A percentile compares a stretch with the other conserved stretches of the same genome.
These are phyloP conservation scores for Candida peoriensis DNA, from an alignment of 805 yeast genomes.

Conservation along the genomic window DNA sequence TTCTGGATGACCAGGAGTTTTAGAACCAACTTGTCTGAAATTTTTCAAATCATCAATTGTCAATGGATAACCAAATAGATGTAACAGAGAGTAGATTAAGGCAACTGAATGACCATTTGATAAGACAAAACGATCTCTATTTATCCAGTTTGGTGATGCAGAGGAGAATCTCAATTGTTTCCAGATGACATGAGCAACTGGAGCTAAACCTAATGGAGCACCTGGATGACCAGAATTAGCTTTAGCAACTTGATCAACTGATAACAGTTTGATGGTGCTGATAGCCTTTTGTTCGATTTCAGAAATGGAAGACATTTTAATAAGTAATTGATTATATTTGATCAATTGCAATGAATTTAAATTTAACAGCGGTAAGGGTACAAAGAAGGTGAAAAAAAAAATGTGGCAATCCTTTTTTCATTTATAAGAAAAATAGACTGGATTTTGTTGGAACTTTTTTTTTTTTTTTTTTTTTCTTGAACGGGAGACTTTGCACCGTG, in stretches of 20 bases:
- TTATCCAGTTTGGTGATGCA: constrained; percentile 85
- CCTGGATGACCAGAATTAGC: constrained; percentile 99
- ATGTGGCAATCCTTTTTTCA: constrained; percentile 1
- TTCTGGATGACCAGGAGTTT: constrained; percentile 98
- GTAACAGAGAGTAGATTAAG: constrained; percentile 77
- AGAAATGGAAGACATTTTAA: constrained; percentile 16
- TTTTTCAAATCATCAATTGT: constrained; percentile 80
- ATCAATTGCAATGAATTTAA: too few species aligned
- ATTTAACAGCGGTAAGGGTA: background rate
- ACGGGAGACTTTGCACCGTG: constrained; percentile 9
- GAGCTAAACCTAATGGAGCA: constrained; percentile 98
- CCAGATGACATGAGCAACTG: constrained; percentile 87
- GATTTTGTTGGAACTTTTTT: background rate
- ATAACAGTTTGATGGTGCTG: constrained; percentile 81
- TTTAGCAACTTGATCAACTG: constrained; percentile 80
- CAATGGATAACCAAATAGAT: constrained; percentile 78
- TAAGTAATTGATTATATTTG: too few species aligned
- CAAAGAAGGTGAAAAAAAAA: background rate
- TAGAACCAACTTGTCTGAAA: constrained; percentile 86
- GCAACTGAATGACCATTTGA: constrained; percentile 98
- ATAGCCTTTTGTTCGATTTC: constrained; percentile 67
- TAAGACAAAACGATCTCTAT: constrained; percentile 91
- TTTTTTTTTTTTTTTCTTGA: background rate
- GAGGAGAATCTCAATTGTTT: constrained; percentile 83
- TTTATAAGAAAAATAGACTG: too few species aligned